Evolutionary conservation across 495 filamentous ascomycete genomes (phyloP).

Genomic region (Penicillium malachiteum): DNA sequence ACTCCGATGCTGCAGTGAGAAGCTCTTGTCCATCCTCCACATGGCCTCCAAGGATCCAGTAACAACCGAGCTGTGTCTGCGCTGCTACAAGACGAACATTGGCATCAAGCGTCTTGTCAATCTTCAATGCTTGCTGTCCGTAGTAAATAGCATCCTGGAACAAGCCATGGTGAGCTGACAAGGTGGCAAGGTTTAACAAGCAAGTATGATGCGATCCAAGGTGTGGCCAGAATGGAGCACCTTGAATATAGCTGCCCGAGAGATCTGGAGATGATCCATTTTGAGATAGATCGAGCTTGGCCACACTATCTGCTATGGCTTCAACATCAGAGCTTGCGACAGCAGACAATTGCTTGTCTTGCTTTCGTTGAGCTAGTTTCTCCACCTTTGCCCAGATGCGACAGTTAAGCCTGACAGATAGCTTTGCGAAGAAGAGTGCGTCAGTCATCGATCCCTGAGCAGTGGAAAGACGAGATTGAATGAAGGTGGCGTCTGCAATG

Average conservation of each 20-base stretch:
- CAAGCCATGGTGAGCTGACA: constrained; percentile 81
- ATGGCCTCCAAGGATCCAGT: constrained; percentile 63
- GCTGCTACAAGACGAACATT: constrained; percentile 52
- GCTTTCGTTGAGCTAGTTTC: constrained; percentile 39
- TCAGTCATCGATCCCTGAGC: constrained; percentile 61
- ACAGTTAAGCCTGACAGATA: constrained; percentile 63
- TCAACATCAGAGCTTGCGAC: constrained; percentile 36
- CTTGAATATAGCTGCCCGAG: constrained; percentile 39
- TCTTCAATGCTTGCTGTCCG: constrained; percentile 76
- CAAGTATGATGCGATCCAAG: constrained; percentile 68
- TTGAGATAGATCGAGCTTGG: constrained; percentile 41
- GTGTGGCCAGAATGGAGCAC: constrained; percentile 78
- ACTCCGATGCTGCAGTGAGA: constrained; percentile 49
- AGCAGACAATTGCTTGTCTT: constrained; percentile 25
- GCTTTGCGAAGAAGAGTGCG: constrained; percentile 65
- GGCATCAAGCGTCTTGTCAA: constrained; percentile 67
- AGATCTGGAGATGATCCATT: constrained; percentile 22
- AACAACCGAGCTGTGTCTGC: constrained; percentile 60
- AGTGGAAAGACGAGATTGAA: constrained; percentile 64
- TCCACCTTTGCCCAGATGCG: constrained; percentile 72
- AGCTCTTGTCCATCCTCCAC: constrained; percentile 60
- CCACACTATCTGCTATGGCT: constrained; percentile 42
- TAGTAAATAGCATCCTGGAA: constrained; percentile 91
- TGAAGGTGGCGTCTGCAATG: constrained; percentile 51
- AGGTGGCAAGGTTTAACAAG: constrained; percentile 65